Conservation (phyloP, 2,329 filamentous ascomycete genomes). For the Fusarium sarcochroum region DNA sequence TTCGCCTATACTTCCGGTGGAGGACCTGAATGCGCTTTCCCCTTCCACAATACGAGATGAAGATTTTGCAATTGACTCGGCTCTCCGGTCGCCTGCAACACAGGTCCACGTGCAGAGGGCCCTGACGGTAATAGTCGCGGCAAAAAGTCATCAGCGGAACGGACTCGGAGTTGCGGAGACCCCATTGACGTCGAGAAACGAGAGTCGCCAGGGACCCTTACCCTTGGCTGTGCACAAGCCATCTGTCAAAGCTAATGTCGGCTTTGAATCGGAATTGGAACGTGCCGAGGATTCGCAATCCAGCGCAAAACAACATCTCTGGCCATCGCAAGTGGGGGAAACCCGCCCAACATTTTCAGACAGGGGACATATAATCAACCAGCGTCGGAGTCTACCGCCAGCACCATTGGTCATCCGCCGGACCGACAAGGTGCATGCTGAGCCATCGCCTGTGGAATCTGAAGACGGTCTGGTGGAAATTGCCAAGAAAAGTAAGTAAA, state of each 20-base stretch:
- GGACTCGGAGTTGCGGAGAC: constrained; percentile 36
- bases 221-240: constrained; percentile 63
- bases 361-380: constrained; percentile 60
- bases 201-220: constrained; percentile 56
- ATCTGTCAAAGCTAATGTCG: constrained; percentile 31
- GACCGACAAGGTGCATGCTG: constrained; percentile 60
- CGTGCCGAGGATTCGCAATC: constrained; percentile 27
- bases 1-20: constrained; percentile 64
- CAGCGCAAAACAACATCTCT: constrained; percentile 48
- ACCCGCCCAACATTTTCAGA: constrained; percentile 71
- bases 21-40: constrained; percentile 51
- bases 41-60: constrained; percentile 57
- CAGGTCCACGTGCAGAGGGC: constrained; percentile 61
- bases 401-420: constrained; percentile 66
- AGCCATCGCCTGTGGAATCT: constrained; percentile 68
- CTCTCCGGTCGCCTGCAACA: constrained; percentile 63
- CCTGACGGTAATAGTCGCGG: constrained; percentile 53
- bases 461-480: constrained; percentile 62
- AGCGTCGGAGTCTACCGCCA: constrained; percentile 69
- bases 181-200: constrained; percentile 39
- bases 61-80: constrained; percentile 63
- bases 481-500: constrained; percentile 21
- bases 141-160: constrained; percentile 28
- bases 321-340: constrained; percentile 72
- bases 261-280: constrained; percentile 22